Percentiles rank a stretch among this genome's conserved stretches.
Conservation (phyloP, 495 filamentous ascomycete species). For the Daldinia caldariorum region DNA sequence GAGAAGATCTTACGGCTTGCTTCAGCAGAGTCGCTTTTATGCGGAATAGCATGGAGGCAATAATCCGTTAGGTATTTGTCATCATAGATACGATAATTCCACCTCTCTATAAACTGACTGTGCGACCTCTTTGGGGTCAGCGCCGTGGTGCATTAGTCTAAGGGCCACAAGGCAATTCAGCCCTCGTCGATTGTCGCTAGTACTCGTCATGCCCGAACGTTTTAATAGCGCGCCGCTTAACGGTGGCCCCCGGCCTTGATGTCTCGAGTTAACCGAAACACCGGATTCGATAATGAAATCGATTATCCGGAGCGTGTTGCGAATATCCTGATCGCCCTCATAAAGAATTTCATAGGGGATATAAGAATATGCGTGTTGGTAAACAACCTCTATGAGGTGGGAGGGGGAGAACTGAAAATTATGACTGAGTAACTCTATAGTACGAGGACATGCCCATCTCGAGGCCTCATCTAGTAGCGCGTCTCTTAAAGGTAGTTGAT, state of each 20-base stretch:
- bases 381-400: background rate
- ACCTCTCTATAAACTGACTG: background rate
- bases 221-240: too few species aligned
- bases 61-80: background rate
- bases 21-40: too few species aligned
- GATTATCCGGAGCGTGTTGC: too few species aligned
- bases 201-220: too few species aligned
- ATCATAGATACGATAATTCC: background rate
- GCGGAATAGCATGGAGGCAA: background rate
- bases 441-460: background rate
- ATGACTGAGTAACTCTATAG: background rate
- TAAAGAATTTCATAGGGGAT: too few species aligned
- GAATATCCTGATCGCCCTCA: too few species aligned
- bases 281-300: background rate
- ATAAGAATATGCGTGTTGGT: too few species aligned
- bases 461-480: background rate
- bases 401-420: background rate
- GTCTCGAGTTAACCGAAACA: background rate
- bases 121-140: background rate
- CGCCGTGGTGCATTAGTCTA: conserved; percentile 17
- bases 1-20: background rate
- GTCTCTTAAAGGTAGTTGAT: background rate
- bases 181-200: background rate
- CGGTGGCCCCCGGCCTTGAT: too few species aligned
- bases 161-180: background rate